A percentile compares a stretch with the other conserved stretches of the same genome.
These are phyloP conservation scores for Globisporangium viniferum DNA, from an alignment of 352 stramenopile genomes.

Conservation along the genomic window DNA sequence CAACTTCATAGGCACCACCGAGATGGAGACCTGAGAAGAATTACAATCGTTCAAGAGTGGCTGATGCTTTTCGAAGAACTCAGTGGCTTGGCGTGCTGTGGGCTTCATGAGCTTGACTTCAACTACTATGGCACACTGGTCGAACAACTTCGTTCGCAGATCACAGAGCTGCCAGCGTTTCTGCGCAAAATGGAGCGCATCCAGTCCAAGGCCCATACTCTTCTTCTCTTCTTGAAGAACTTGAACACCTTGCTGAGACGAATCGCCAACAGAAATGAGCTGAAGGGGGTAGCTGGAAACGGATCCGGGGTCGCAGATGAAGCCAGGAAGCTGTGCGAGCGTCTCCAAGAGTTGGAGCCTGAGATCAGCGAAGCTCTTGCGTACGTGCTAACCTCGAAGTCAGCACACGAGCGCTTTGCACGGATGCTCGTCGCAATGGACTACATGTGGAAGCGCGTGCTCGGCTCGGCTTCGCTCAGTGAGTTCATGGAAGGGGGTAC, in stretches of 20 bases:
- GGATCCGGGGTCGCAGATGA: conserved; percentile 33
- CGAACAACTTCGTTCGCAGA: conserved; percentile 26
- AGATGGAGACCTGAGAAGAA: neutral
- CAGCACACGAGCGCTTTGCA: conserved; percentile 22
- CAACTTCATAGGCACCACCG: neutral
- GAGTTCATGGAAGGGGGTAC: conserved; percentile 27
- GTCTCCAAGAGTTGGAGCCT: conserved; percentile 24
- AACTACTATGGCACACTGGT: conserved; percentile 33
- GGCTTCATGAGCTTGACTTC: conserved; percentile 35
- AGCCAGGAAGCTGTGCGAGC: conserved; percentile 25
- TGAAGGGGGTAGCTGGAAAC: conserved; percentile 38
- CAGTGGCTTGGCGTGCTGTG: conserved; percentile 34
- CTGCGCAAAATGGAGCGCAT: conserved; percentile 39
- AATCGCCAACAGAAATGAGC: conserved; percentile 42
- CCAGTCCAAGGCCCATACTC: conserved; percentile 26
- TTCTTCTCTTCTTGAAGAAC: conserved; percentile 43
- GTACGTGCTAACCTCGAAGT: conserved; percentile 20
- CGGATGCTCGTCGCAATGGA: conserved; percentile 33
- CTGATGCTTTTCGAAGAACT: conserved; percentile 41
- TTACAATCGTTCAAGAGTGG: conserved; percentile 23
- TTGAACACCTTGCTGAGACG: conserved; percentile 35
- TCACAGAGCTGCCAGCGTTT: conserved; percentile 33
- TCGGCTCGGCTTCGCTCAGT: conserved; percentile 23
- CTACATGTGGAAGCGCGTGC: conserved; percentile 40
- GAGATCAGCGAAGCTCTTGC: conserved; percentile 19